Base-by-base conservation (phyloP, 768 basidiomycete genomes). In the Sistotremastrum suecicum region DNA sequence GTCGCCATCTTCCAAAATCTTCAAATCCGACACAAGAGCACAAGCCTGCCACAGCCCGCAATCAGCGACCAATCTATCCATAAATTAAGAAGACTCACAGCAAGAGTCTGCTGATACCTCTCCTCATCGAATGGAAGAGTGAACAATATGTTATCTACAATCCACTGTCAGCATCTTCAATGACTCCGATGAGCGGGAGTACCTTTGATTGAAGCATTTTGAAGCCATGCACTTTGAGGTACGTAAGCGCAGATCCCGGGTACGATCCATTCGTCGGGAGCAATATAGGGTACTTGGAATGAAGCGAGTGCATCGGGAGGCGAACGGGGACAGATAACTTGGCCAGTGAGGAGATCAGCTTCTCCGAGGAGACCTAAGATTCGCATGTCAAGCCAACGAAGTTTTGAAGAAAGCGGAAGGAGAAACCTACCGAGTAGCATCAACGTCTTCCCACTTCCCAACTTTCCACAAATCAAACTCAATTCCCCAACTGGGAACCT, bases 371-470 rank as follows among this genome's bases (percentile, higher is more conserved):
- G 72, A 5, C 81, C 82, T 79, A 39, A 28, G 31, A 28, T 8
- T 29, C 10, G 56, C 53, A 56, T 47, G 12, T 38, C 38, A 43
- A 9, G 40, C 8, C 31, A 12, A 7, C 41, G 31, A 20, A 38
- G 32, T 28, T 32, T 12, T 35, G 31, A 40, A 29, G 32, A 28
- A 35, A n/a, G 42, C 5, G 5, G 4, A 50, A 20, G 35, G 12
- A 20, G 5, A 35, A 4, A 44, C 58, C 4, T 51, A 73, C 83
- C 72, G 33, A 83, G 68, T n/a, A 94, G 63, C 32, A 94, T 59
- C 5, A 95, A 64, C 0, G 89, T 85, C 65, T 94, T 95, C 30
- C 91, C 90, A 11, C 83, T 83, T 3, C 88, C 90, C 7, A 94
- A 68, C 56, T 89, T 87, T 2, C 91, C 91, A 55, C 88, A 91